These are phyloP conservation scores for Tinospora cordifolia DNA, from an alignment of 164 flowering plant species.

Conservation along the genomic window DNA sequence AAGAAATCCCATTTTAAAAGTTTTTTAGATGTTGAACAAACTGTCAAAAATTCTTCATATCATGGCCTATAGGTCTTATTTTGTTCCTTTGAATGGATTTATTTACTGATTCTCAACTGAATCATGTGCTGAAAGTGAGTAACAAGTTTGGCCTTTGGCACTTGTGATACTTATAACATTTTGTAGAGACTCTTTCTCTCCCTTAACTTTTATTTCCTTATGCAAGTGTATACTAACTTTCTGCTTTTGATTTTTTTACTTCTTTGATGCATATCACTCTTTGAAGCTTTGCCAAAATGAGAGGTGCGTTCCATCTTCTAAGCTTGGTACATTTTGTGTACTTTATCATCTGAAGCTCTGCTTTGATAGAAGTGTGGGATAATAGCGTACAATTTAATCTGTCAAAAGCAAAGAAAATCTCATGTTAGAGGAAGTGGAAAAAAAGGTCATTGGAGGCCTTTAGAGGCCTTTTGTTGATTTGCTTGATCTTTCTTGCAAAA, in stretches of 20 bases:
- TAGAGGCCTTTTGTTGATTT: too few species aligned
- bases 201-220: too few species aligned
- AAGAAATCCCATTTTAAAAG: neutral
- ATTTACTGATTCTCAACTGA: neutral
- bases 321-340: neutral
- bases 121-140: neutral
- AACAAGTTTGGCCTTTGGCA: too few species aligned
- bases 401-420: neutral
- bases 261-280: constrained; percentile 14
- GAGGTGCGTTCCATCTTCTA: constrained; percentile 48
- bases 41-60: neutral
- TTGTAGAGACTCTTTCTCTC: too few species aligned
- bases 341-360: neutral
- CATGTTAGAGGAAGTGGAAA: too few species aligned
- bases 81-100: neutral
- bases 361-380: neutral
- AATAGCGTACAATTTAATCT: neutral
- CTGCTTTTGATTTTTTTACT: constrained; percentile 8
- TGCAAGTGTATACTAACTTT: neutral
- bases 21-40: neutral
- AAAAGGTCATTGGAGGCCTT: too few species aligned
- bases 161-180: too few species aligned
- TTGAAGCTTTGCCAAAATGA: constrained; percentile 72
- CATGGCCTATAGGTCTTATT: neutral
- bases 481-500: too few species aligned